Conservation (phyloP, 345 rosid genomes). For the Salix viminalis region DNA sequence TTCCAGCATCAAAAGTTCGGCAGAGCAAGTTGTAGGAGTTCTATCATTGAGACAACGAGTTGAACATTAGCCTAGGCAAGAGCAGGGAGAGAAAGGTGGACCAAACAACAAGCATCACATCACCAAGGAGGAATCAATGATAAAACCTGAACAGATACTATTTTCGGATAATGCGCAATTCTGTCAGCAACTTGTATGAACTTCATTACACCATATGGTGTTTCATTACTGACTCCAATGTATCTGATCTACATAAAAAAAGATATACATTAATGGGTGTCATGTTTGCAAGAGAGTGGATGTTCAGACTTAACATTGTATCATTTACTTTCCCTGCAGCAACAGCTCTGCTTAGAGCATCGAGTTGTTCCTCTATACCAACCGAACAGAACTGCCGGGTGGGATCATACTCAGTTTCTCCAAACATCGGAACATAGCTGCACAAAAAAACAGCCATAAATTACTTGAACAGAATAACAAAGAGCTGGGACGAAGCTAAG, state of each 20-base stretch:
- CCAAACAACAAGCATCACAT: not conserved
- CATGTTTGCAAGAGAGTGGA: not conserved
- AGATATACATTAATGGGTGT: not conserved
- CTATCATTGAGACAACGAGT: conserved; percentile 24
- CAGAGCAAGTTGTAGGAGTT: conserved; percentile 53
- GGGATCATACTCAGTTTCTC: conserved; percentile 51
- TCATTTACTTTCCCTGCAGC: conserved; percentile 45
- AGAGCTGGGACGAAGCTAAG: not conserved
- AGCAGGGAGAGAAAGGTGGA: not conserved
- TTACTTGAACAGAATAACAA: conserved; percentile 2
- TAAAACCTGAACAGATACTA: conserved; percentile 47
- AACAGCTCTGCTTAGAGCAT: conserved; percentile 49
- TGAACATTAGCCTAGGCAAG: conserved; percentile 10
- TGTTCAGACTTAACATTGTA: not conserved
- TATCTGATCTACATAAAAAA: conserved; percentile 43
- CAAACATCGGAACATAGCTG: conserved; percentile 63
- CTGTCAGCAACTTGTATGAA: conserved; percentile 46
- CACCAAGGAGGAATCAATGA: not conserved
- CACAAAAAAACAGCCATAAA: conserved; percentile 6
- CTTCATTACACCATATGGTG: conserved; percentile 60
- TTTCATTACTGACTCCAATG: conserved; percentile 60
- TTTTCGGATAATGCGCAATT: conserved; percentile 32
- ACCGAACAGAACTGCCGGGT: conserved; percentile 37
- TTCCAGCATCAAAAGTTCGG: conserved; percentile 51
- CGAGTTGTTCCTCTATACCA: conserved; percentile 54